Base-by-base conservation (phyloP, 371 early-diverging fungal genomes). In the Blastocladiella emersonii region DNA sequence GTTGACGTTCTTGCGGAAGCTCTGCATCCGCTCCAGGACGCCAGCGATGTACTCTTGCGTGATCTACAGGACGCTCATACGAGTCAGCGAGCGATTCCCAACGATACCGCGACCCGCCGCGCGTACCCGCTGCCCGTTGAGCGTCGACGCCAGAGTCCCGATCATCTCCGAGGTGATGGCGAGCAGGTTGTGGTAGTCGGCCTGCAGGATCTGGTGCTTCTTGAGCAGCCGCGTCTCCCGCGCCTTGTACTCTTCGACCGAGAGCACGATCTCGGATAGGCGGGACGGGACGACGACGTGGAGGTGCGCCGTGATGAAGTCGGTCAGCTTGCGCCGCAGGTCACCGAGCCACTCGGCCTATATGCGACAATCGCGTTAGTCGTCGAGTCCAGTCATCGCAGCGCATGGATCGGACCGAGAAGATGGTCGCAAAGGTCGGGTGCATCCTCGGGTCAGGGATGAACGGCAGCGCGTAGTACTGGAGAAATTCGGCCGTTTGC, bases 381-480 rank as follows among this genome's bases (percentile, higher is more conserved):
- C 48, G 19, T 19, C 19, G 48, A 48, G n/a, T 48, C 48, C 19
- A 48, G n/a, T 19, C 19, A n/a, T n/a, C n/a, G n/a, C n/a, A n/a
- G n/a, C n/a, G 39, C 8, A 39, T 39, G 61, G 56, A 15, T 7
- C 61, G 30, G 4, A 61, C 61, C 17, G 61, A 13, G 61, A 79
- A 79, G 6, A 79, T 17, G 17, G 72, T 72, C 23, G 48, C 48
- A 56, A 80, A 80, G 4, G 72, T 64, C 27, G 79, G 80, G 56
- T 80, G 80, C n/a, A 15, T 30, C 17, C 64, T 66, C 27, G 79
- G 78, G 55, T 78, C 76, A 19, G 80, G 75, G 12, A 80, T 66
- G 63, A 79, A 80, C 6, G 80, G 80, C 35, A 80, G 68, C 23
- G 80, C 80, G 57, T 74, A 80, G 62, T 65, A 80, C 13, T 70